A percentile compares a stretch with the other conserved stretches of the same genome.
These are phyloP conservation scores for Cystofilobasidium bisporidii DNA, from an alignment of 768 basidiomycete genomes.

Conservation along the genomic window DNA sequence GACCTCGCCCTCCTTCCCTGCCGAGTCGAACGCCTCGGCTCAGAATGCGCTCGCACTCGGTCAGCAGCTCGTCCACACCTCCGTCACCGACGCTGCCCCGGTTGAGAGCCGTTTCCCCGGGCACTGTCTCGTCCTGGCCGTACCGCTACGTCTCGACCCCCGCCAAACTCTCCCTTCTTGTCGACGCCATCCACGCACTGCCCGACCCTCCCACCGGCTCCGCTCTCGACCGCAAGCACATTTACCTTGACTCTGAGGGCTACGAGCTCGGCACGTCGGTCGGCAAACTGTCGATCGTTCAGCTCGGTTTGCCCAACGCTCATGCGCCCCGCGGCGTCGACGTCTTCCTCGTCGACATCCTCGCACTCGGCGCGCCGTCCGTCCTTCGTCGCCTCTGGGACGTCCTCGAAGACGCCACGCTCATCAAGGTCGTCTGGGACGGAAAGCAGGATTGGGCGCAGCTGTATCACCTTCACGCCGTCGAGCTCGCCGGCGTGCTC, in stretches of 20 bases:
- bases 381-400: conserved; percentile 35
- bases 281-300: conserved; percentile 7
- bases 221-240: not conserved
- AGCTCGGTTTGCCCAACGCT: not conserved
- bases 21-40: no score
- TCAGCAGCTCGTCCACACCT: not conserved
- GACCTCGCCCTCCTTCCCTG: no score
- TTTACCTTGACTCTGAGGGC: conserved; percentile 9
- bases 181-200: not conserved
- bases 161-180: not conserved
- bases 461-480: conserved; percentile 36
- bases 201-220: not conserved
- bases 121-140: not conserved
- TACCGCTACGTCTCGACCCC: not conserved
- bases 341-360: conserved; percentile 42
- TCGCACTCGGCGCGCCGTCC: conserved; percentile 28
- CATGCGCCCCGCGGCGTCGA: conserved; percentile 37
- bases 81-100: not conserved
- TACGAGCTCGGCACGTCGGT: not conserved
- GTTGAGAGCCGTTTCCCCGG: no score
- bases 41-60: no score
- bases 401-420: conserved; percentile 36
- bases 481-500: conserved; percentile 39
- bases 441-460: conserved; percentile 45
- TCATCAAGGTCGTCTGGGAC: conserved; percentile 45